Percentiles rank a stretch among this genome's conserved stretches.
Evolutionary conservation across 73 alveolate genomes (phyloP).

Genomic region (Paramecium sexaurelia): DNA sequence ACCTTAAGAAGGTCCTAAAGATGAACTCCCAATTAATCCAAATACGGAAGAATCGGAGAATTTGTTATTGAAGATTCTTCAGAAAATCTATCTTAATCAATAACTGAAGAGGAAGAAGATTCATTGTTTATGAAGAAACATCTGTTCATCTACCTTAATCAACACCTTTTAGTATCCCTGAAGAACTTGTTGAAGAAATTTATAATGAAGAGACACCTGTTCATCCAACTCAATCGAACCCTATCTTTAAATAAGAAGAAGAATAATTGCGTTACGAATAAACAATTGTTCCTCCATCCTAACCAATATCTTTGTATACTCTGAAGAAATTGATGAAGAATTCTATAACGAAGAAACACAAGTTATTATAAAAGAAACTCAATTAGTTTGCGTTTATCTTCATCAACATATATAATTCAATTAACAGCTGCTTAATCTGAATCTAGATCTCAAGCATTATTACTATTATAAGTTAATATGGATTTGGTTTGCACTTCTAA

Average conservation of each 20-base stretch:
- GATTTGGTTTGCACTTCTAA: slow-evolving; percentile 20
- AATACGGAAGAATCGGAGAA: neutral
- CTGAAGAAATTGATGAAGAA: slow-evolving; percentile 29
- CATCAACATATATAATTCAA: neutral
- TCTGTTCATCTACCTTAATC: too few relatives aligned
- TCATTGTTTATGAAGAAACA: neutral
- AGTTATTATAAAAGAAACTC: neutral
- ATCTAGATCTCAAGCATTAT: neutral
- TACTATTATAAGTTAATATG: neutral
- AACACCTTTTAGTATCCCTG: too few relatives aligned
- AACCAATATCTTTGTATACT: neutral
- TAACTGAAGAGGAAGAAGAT: slow-evolving; percentile 1
- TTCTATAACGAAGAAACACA: neutral
- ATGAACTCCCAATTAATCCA: neutral
- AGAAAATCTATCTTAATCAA: too few relatives aligned
- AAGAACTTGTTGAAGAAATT: neutral
- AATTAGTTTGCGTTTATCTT: neutral
- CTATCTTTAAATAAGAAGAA: neutral
- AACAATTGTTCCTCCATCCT: neutral
- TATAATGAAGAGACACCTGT: neutral
- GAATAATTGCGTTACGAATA: neutral
- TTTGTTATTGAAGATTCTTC: too few relatives aligned
- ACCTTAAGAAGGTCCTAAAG: neutral
- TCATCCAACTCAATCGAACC: too few relatives aligned
- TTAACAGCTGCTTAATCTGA: neutral